Evolutionary conservation across 192 early-diverging fungal species (phyloP), one percentile per base, ranked within the genome.

Genomic region (Glomus cerebriforme): DNA sequence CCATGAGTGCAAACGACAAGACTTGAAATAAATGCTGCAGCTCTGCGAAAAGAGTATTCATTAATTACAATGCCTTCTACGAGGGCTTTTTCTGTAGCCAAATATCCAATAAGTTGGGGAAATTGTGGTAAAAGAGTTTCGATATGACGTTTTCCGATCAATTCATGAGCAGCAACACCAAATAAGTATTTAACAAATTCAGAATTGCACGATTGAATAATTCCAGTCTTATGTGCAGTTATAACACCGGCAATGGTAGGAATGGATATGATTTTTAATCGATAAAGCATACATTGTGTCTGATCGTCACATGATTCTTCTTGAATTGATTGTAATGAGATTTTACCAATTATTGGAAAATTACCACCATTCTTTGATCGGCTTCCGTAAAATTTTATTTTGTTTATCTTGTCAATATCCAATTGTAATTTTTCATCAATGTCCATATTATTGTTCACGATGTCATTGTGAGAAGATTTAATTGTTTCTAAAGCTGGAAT

Each of bases 111-210:
- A 43, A 91, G 80, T 7, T 78, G 73, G 58, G 87, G 85, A 31
- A 90, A 90, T 62, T 90, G 86, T 22, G 90, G 91, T 47, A 92
- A 77, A 62, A 92, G 45, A n/a, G 87, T 80, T 27, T 84, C 79
- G 74, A 92, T 89, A 27, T 85, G 81, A 22, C 80, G 75, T 26
- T 85, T 86, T 54, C 87, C 87, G 0, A 87, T 86, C 19, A 90
- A 65, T 10, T 82, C 87, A 26, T 83, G 79, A 3, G 86, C 72
- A 8, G 80, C 67, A 73, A 84, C 85, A 59, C 91, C 91, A 82
- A 92, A 92, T 12, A 92, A 76, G 64, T 91, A 91, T 78, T 90
- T 91, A 12, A 87, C 86, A 63, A 90, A 88, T 3, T 87, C 88
- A 2, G 87, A 77, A 79, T 88, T 92, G 71, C 83, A 86, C 22